phyloP scores from a whole-genome alignment of 2,329 filamentous ascomycete genomes.

The Penicillium sclerotiorum region DNA sequence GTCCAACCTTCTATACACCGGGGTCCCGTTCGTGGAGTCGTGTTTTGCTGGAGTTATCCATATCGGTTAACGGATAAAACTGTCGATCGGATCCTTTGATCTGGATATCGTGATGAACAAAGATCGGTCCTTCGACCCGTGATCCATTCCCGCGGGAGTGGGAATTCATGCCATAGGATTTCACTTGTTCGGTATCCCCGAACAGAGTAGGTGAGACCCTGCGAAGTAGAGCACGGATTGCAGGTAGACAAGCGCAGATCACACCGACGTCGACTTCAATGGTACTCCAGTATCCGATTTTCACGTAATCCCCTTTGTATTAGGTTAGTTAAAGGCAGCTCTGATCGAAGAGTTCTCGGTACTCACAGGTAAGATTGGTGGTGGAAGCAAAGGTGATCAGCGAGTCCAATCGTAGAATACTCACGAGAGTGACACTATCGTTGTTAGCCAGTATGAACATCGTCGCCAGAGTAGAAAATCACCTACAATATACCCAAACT shows the following conservation, averaged over 20 bases:
- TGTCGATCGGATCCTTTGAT: slow-evolving; percentile 20
- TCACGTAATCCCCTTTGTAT: slow-evolving; percentile 33
- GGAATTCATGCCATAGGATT: slow-evolving; percentile 18
- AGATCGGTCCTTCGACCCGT: slow-evolving; percentile 14
- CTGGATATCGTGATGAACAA: slow-evolving; percentile 18
- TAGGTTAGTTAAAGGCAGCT: background rate
- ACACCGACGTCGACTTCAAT: slow-evolving; percentile 35
- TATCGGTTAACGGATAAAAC: slow-evolving; percentile 25
- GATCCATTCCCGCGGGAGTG: slow-evolving; percentile 15
- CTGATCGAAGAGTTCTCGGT: too few relatives aligned
- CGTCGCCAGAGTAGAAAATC: background rate
- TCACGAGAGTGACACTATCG: slow-evolving; percentile 49
- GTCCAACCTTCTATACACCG: too few relatives aligned
- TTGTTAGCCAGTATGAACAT: slow-evolving; percentile 1
- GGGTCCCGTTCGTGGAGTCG: too few relatives aligned
- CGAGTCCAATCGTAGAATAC: slow-evolving; percentile 47
- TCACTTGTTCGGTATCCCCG: slow-evolving; percentile 31
- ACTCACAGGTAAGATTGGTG: slow-evolving; percentile 42
- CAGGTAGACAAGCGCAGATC: slow-evolving; percentile 35
- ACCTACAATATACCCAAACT: slow-evolving; percentile 41
- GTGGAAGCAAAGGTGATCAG: slow-evolving; percentile 48
- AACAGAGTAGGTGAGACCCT: slow-evolving; percentile 40
- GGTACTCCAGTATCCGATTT: slow-evolving; percentile 34
- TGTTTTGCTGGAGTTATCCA: slow-evolving; percentile 23
- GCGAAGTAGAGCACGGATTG: slow-evolving; percentile 42